Conservation (phyloP, 805 yeast species). For the Sugiyamaella boreocaroliniensis region DNA sequence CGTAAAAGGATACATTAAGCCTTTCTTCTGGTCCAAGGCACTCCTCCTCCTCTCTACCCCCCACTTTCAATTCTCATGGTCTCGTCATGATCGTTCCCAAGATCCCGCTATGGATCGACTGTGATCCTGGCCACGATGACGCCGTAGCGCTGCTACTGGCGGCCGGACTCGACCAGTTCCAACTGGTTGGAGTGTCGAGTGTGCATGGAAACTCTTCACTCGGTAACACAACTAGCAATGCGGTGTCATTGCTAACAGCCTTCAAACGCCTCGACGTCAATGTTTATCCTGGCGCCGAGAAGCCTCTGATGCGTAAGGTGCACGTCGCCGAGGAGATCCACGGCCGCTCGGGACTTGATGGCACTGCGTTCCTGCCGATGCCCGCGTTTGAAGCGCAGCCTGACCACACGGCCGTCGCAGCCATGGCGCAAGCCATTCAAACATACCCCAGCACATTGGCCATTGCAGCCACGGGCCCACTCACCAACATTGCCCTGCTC, state of each 20-base stretch:
- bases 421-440: conserved; percentile 40
- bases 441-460: conserved; percentile 44
- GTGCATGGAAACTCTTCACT: conserved; percentile 68
- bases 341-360: conserved; percentile 72
- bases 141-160: conserved; percentile 67
- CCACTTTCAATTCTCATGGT: background rate
- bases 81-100: conserved; percentile 4
- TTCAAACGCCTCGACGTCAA: conserved; percentile 43
- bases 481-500: conserved; percentile 63
- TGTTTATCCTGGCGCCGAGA: conserved; percentile 59
- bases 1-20: no score
- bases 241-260: conserved; percentile 60
- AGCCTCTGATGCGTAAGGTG: conserved; percentile 49
- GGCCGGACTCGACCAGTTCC: conserved; percentile 50
- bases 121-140: conserved; percentile 92
- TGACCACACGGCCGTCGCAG: conserved; percentile 34
- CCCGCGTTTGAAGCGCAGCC: conserved; percentile 35
- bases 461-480: conserved; percentile 68
- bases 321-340: conserved; percentile 58
- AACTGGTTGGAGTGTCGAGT: conserved; percentile 64
- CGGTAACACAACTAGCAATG: conserved; percentile 58
- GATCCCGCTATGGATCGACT: conserved; percentile 79
- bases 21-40: no score
- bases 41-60: no score
- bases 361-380: conserved; percentile 53